phyloP scores from a whole-genome alignment of 2,329 filamentous ascomycete genomes.

The Furcasterigmium furcatum region DNA sequence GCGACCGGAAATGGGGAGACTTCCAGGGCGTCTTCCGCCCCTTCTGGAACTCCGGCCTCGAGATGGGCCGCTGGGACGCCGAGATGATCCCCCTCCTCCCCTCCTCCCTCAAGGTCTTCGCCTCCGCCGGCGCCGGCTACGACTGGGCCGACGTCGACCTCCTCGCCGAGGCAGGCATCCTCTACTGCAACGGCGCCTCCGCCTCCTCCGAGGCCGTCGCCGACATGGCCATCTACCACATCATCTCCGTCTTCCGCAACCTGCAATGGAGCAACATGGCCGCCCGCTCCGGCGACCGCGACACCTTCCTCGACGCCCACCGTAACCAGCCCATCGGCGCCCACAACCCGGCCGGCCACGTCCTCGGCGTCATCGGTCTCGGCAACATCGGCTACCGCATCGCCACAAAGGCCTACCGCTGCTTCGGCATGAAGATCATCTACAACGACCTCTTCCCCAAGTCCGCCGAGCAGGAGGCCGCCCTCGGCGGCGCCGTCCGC shows the following conservation, averaged over 20 bases:
- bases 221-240: slow-evolving; percentile 57
- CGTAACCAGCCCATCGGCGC: slow-evolving; percentile 48
- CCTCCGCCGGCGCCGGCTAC: slow-evolving; percentile 59
- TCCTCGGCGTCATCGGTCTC: slow-evolving; percentile 56
- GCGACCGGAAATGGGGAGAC: slow-evolving; percentile 34
- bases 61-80: slow-evolving; percentile 61
- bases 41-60: slow-evolving; percentile 62
- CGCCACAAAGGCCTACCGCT: slow-evolving; percentile 49
- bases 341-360: slow-evolving; percentile 51
- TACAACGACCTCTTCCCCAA: slow-evolving; percentile 47
- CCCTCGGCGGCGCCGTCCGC: slow-evolving; percentile 35
- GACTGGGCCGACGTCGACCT: slow-evolving; percentile 57
- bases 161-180: slow-evolving; percentile 30
- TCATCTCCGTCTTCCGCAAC: slow-evolving; percentile 55
- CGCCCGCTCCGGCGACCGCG: slow-evolving; percentile 38
- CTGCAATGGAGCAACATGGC: slow-evolving; percentile 52
- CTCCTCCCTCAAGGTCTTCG: slow-evolving; percentile 49
- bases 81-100: slow-evolving; percentile 56
- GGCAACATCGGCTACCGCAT: slow-evolving; percentile 52
- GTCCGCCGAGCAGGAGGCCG: slow-evolving; percentile 33
- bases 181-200: slow-evolving; percentile 62
- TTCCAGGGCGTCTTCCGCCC: slow-evolving; percentile 48
- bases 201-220: slow-evolving; percentile 61
- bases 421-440: slow-evolving; percentile 54
- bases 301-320: slow-evolving; percentile 49